Evolutionary conservation across 805 yeast species (phyloP).

Genomic region (Teunomyces stri): DNA sequence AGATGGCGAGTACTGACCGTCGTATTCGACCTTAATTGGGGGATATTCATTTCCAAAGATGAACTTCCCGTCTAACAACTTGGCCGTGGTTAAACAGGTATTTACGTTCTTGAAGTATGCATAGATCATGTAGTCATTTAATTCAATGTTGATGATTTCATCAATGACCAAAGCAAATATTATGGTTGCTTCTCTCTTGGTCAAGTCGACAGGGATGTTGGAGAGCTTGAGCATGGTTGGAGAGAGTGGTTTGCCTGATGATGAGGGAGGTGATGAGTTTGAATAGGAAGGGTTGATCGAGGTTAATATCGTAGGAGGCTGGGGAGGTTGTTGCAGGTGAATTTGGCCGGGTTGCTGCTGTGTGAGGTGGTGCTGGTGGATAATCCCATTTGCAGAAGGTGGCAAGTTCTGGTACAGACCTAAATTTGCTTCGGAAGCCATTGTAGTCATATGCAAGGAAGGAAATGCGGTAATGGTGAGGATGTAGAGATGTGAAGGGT

Average conservation of each 20-base stretch:
- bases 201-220: conserved; percentile 62
- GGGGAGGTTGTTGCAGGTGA: conserved; percentile 8
- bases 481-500: conserved; percentile 3
- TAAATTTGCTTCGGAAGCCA: conserved; percentile 13
- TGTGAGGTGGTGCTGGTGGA: conserved; percentile 1
- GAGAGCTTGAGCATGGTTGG: conserved; percentile 29
- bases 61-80: conserved; percentile 38
- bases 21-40: conserved; percentile 39
- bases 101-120: conserved; percentile 37
- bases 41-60: conserved; percentile 37
- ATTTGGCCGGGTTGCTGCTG: conserved; percentile 7
- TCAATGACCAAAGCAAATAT: conserved; percentile 70
- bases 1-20: conserved; percentile 16
- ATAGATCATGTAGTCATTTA: conserved; percentile 33
- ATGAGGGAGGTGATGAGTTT: conserved; percentile 7
- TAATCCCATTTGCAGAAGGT: conserved; percentile 5
- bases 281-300: background rate
- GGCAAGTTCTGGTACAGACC: conserved; percentile 13
- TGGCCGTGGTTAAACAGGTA: conserved; percentile 41
- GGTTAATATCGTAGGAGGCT: conserved; percentile 8
- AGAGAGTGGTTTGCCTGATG: conserved; percentile 8
- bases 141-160: conserved; percentile 49
- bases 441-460: conserved; percentile 10
- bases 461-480: background rate
- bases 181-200: conserved; percentile 63